phyloP scores from a whole-genome alignment of 257 asterid genomes.

The Nicotiana sylvestris region DNA sequence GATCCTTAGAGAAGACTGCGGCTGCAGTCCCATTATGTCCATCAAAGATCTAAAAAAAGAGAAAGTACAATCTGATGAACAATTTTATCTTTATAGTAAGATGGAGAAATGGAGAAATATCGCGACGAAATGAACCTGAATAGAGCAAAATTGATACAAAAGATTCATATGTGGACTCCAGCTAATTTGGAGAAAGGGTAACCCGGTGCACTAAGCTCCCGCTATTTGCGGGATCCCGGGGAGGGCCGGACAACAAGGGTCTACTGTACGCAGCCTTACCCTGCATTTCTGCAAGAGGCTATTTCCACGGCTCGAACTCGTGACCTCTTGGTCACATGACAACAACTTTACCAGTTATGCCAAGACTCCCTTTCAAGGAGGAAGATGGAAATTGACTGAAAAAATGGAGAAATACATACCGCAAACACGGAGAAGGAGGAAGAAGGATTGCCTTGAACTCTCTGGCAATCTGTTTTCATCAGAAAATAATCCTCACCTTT shows the following conservation, averaged over 20 bases:
- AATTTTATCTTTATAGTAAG: not conserved
- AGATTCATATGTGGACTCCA: not conserved
- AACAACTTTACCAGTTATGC: no score
- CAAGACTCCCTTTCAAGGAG: not conserved
- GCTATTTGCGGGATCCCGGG: no score
- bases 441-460: slow-evolving; percentile 67
- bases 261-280: no score
- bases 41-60: slow-evolving; percentile 51
- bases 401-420: slow-evolving; percentile 32
- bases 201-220: no score
- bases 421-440: slow-evolving; percentile 73
- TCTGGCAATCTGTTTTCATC: slow-evolving; percentile 67
- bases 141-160: not conserved
- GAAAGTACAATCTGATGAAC: not conserved
- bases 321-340: no score
- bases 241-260: no score
- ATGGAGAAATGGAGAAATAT: not conserved
- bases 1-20: slow-evolving; percentile 65
- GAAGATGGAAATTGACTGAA: not conserved
- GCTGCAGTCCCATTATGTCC: slow-evolving; percentile 86
- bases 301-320: no score
- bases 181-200: not conserved
- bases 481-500: slow-evolving; percentile 83
- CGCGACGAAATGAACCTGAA: not conserved
- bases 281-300: no score